Evolutionary conservation across 1,139 yeast genomes (phyloP).

Genomic region (Suhomyces guaymorum): DNA sequence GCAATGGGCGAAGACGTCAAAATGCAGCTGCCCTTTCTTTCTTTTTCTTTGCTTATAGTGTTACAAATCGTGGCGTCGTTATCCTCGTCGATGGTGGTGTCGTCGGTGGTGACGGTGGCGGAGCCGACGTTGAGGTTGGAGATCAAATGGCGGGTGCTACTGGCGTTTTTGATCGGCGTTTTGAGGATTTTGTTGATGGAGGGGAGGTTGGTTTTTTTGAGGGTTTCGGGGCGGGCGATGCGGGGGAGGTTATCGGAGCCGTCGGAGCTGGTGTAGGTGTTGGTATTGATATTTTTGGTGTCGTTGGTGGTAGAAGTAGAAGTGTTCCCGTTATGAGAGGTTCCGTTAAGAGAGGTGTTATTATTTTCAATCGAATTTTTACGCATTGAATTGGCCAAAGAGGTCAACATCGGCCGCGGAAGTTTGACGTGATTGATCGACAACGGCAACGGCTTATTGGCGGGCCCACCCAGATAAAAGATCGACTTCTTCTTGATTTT

Average conservation of each 20-base stretch:
- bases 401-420: constrained; percentile 14
- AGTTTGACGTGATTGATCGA: constrained; percentile 13
- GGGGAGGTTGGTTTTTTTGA: constrained; percentile 27
- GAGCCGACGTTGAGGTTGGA: constrained; percentile 9
- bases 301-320: no score
- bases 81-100: constrained; percentile 40
- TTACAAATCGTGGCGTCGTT: constrained; percentile 23
- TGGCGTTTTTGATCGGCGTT: constrained; percentile 44
- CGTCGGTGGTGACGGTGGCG: constrained; percentile 26
- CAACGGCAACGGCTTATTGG: constrained; percentile 13
- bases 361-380: constrained; percentile 1
- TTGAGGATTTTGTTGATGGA: constrained; percentile 48
- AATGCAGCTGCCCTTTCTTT: constrained; percentile 10
- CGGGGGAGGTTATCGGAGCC: constrained; percentile 11
- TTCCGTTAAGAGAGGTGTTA: no score
- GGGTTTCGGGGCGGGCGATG: constrained; percentile 1
- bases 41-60: constrained; percentile 19
- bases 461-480: constrained; percentile 23
- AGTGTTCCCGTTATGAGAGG: no score
- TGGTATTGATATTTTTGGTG: no score
- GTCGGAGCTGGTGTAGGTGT: no score
- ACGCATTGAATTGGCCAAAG: constrained; percentile 11
- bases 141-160: constrained; percentile 26
- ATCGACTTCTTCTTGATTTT: constrained; percentile 35
- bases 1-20: constrained; percentile 34